Percentiles rank a stretch among this genome's conserved stretches.
Evolutionary conservation across 208 protist genomes (phyloP).

Genomic region (Perkinsela sp.): DNA sequence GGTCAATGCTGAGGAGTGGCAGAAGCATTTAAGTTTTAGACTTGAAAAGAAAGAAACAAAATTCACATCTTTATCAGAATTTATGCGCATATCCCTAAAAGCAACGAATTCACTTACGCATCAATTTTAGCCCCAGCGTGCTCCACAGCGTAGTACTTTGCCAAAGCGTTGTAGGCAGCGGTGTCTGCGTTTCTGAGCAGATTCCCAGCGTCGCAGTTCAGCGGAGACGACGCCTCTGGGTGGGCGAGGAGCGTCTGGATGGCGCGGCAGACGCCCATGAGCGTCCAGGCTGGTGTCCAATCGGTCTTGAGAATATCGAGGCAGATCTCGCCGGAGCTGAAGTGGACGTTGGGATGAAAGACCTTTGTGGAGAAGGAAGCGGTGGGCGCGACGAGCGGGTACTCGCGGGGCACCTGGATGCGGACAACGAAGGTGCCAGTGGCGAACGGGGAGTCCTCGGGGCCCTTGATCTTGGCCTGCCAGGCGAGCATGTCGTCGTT

Average conservation of each 20-base stretch:
- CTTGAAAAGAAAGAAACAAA: too few relatives aligned
- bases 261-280: slow-evolving; percentile 43
- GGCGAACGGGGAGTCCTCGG: slow-evolving; percentile 37
- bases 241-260: slow-evolving; percentile 33
- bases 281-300: slow-evolving; percentile 64
- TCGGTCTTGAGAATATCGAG: slow-evolving; percentile 60
- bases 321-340: slow-evolving; percentile 43
- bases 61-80: too few relatives aligned
- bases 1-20: too few relatives aligned
- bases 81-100: too few relatives aligned
- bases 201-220: slow-evolving; percentile 73
- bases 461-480: slow-evolving; percentile 25
- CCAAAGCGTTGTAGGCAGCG: slow-evolving; percentile 23
- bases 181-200: slow-evolving; percentile 28
- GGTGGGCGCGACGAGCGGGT: slow-evolving; percentile 45
- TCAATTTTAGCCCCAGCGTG: slow-evolving; percentile 17
- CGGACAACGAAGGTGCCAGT: slow-evolving; percentile 26
- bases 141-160: slow-evolving; percentile 33
- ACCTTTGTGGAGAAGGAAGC: slow-evolving; percentile 43
- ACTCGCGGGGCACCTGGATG: slow-evolving; percentile 31
- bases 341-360: slow-evolving; percentile 69
- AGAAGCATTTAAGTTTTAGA: too few relatives aligned
- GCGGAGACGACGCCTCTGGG: slow-evolving; percentile 34
- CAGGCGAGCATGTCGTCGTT: slow-evolving; percentile 17
- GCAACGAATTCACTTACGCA: too few relatives aligned